Evolutionary conservation across 306 rosid genomes (phyloP).

Genomic region (Ammopiptanthus mongolicus): DNA sequence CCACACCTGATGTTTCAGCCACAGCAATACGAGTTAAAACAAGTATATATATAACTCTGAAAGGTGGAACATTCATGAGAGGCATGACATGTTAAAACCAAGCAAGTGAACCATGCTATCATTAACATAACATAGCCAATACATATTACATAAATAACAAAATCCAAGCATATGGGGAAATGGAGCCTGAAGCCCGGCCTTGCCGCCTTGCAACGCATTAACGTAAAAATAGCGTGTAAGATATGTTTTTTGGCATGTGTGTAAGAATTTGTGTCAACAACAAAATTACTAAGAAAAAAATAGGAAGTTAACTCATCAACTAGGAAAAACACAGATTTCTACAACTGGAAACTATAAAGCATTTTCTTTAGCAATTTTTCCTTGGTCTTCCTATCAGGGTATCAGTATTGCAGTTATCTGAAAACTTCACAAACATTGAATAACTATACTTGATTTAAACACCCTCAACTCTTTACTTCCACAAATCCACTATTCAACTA

Average conservation of each 20-base stretch:
- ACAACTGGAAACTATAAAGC: background rate
- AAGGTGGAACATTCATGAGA: too few species aligned
- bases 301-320: background rate
- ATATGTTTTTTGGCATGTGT: background rate
- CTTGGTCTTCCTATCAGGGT: background rate
- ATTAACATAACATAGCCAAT: background rate
- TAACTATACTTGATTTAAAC: background rate
- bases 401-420: background rate
- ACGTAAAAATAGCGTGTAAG: too few species aligned
- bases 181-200: background rate
- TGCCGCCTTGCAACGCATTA: too few species aligned
- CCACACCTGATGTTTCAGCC: background rate
- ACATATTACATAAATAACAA: too few species aligned
- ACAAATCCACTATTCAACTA: background rate
- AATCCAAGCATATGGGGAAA: background rate
- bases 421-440: background rate
- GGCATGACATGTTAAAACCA: too few species aligned
- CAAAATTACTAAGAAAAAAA: background rate
- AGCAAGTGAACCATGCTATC: background rate
- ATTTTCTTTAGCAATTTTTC: background rate
- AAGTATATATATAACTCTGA: background rate
- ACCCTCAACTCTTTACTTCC: background rate
- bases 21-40: background rate
- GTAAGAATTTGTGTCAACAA: background rate
- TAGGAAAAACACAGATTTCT: background rate